Percentiles rank a stretch among this genome's conserved stretches.
Evolutionary conservation across 139 green algal genomes (phyloP).

Genomic region (Ulvella scutata): DNA sequence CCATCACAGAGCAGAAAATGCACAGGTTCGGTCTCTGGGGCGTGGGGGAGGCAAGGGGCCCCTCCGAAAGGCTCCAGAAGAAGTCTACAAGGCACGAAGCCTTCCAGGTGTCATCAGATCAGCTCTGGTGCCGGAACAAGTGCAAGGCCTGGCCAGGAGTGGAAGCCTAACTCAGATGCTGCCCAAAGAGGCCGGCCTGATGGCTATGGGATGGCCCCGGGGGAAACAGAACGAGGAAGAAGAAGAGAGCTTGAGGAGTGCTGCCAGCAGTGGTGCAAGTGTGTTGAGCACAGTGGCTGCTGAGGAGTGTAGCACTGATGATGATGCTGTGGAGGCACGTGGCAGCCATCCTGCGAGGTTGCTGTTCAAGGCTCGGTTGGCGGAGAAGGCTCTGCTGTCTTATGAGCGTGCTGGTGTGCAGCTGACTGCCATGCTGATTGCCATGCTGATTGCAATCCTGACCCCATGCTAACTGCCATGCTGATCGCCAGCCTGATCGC

Average conservation of each 20-base stretch:
- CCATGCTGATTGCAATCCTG: neutral
- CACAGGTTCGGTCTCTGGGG: slow-evolving; percentile 42
- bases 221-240: neutral
- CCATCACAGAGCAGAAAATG: too few species aligned
- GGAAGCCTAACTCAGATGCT: slow-evolving; percentile 76
- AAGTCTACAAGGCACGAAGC: slow-evolving; percentile 28
- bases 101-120: slow-evolving; percentile 62
- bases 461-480: too few species aligned
- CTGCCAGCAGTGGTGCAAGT: neutral
- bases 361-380: slow-evolving; percentile 63
- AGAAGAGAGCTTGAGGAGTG: slow-evolving; percentile 1
- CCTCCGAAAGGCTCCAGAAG: slow-evolving; percentile 47
- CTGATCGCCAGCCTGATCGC: too few species aligned
- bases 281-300: neutral
- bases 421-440: neutral
- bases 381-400: slow-evolving; percentile 68
- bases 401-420: slow-evolving; percentile 60
- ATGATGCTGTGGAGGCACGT: slow-evolving; percentile 10
- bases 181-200: slow-evolving; percentile 61
- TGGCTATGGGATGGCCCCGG: slow-evolving; percentile 62
- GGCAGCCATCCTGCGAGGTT: slow-evolving; percentile 29
- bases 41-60: slow-evolving; percentile 57
- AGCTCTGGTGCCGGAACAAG: slow-evolving; percentile 67
- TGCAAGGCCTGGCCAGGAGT: slow-evolving; percentile 25
- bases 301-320: neutral